Conservation (phyloP, 345 rosid species). For the Heritiera littoralis region DNA sequence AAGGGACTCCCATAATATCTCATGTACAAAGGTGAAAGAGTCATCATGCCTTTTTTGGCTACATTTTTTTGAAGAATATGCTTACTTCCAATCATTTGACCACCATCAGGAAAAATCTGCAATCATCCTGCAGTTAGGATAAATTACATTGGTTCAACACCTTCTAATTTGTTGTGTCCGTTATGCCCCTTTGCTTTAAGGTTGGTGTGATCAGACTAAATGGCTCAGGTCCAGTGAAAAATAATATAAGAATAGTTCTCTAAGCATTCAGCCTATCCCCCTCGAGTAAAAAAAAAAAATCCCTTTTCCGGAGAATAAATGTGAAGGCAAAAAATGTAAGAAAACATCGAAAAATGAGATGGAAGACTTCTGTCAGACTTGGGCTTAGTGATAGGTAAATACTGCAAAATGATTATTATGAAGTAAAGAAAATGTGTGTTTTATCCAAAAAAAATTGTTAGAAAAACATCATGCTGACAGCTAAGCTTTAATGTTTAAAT, state of each 20-base stretch:
- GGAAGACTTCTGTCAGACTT: neutral
- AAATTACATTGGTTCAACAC: neutral
- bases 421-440: neutral
- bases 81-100: slow-evolving; percentile 1
- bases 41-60: neutral
- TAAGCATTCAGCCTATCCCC: neutral
- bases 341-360: neutral
- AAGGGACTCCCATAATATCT: neutral
- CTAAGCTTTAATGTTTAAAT: slow-evolving; percentile 1
- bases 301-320: neutral
- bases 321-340: neutral
- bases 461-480: neutral
- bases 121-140: neutral
- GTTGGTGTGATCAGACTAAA: neutral
- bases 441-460: neutral
- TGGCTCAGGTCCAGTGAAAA: neutral
- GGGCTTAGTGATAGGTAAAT: neutral
- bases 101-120: slow-evolving; percentile 8
- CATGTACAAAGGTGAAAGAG: neutral
- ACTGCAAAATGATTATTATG: neutral
- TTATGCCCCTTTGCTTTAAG: slow-evolving; percentile 11
- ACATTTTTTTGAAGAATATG: neutral
- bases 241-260: neutral
- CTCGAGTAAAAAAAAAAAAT: neutral
- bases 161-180: neutral